These are phyloP conservation scores for Amylocystis lapponica DNA, from an alignment of 768 basidiomycete species.

Conservation along the genomic window DNA sequence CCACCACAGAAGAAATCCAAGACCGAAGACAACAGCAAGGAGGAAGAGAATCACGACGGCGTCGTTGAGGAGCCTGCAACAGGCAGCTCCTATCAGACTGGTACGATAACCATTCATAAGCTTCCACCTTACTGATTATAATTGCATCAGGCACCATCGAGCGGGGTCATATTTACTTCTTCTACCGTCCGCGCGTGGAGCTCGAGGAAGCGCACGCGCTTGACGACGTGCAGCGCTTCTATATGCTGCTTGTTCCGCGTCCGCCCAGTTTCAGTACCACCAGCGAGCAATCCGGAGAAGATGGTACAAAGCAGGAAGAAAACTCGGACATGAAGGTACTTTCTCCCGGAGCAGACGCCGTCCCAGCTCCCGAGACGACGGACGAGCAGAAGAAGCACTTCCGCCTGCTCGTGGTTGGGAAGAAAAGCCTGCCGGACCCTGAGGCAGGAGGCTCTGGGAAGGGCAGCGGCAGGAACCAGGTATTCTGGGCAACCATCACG, in stretches of 20 bases:
- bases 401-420: conserved; percentile 48
- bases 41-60: not conserved
- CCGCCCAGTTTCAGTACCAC: conserved; percentile 37
- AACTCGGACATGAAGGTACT: conserved; percentile 39
- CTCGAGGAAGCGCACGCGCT: conserved; percentile 45
- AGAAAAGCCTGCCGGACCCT: conserved; percentile 52
- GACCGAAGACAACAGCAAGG: conserved; percentile 9
- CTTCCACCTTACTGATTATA: not conserved
- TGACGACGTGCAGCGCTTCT: conserved; percentile 52
- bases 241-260: conserved; percentile 55
- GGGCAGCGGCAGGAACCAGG: conserved; percentile 35
- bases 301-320: conserved; percentile 19
- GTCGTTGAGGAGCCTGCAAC: not conserved
- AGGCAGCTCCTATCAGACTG: conserved; percentile 13
- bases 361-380: conserved; percentile 34
- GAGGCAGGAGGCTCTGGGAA: too few relatives aligned
- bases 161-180: conserved; percentile 58
- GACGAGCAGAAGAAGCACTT: conserved; percentile 37
- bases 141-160: conserved; percentile 43
- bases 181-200: conserved; percentile 56
- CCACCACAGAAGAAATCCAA: conserved; percentile 20
- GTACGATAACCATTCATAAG: not conserved
- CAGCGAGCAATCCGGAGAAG: conserved; percentile 2
- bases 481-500: conserved; percentile 48
- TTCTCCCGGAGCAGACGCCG: conserved; percentile 41